Percentiles rank a stretch among this genome's conserved stretches.
Evolutionary conservation across 495 filamentous ascomycete species (phyloP).

Genomic region (Arthonia radiata): DNA sequence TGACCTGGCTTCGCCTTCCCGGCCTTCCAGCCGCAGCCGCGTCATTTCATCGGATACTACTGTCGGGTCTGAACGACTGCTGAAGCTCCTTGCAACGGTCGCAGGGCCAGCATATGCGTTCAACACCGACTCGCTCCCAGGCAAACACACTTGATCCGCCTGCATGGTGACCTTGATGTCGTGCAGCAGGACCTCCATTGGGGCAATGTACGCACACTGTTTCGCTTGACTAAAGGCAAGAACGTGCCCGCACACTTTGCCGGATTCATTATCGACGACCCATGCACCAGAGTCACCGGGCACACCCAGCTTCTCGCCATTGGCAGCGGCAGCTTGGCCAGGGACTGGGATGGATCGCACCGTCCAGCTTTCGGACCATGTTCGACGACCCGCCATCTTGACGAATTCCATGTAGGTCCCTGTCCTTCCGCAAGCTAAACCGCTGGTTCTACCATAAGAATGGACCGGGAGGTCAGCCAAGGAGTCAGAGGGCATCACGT

Average conservation of each 20-base stretch:
- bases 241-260: slow-evolving; percentile 72
- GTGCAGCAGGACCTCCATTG: slow-evolving; percentile 71
- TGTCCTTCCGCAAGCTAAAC: slow-evolving; percentile 54
- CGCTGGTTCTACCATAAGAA: slow-evolving; percentile 76
- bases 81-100: too few species aligned
- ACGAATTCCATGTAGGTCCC: slow-evolving; percentile 51
- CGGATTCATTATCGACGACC: slow-evolving; percentile 60
- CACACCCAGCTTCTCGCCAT: slow-evolving; percentile 35
- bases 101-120: too few species aligned
- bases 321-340: too few species aligned
- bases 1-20: too few species aligned
- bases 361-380: slow-evolving; percentile 60
- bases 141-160: slow-evolving; percentile 26
- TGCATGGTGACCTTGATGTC: slow-evolving; percentile 61
- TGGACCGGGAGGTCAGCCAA: slow-evolving; percentile 57
- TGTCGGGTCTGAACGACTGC: too few species aligned
- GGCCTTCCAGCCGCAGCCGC: too few species aligned
- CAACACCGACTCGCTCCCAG: too few species aligned
- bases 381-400: slow-evolving; percentile 56
- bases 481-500: slow-evolving; percentile 13
- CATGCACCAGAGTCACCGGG: slow-evolving; percentile 73
- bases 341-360: too few species aligned
- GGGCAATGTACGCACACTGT: slow-evolving; percentile 64
- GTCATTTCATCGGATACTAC: too few species aligned
- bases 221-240: slow-evolving; percentile 60